phyloP scores from a whole-genome alignment of 2,329 filamentous ascomycete species.

The Ophiostoma ulmi region DNA sequence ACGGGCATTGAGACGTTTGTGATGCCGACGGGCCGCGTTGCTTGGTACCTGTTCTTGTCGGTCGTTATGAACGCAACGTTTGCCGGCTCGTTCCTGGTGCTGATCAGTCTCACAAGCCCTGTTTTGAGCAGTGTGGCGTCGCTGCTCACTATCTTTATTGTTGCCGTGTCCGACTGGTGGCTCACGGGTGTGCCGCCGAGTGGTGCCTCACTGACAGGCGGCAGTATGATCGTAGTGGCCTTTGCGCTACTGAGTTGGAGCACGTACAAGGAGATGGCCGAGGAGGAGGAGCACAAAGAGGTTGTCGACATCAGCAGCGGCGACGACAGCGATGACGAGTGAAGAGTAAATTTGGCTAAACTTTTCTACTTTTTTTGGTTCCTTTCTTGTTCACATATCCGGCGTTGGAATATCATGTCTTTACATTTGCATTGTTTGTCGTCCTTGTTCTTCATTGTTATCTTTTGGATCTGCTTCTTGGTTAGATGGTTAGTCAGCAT shows the following conservation, averaged over 20 bases:
- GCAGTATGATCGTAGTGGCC: slow-evolving; percentile 77
- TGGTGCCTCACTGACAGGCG: slow-evolving; percentile 71
- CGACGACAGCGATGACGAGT: slow-evolving; percentile 29
- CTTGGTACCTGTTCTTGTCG: slow-evolving; percentile 72
- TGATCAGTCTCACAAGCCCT: slow-evolving; percentile 88
- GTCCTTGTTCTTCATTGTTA: neutral
- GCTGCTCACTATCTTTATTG: slow-evolving; percentile 92
- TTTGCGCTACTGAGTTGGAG: slow-evolving; percentile 86
- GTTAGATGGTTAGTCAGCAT: neutral
- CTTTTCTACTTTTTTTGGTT: neutral
- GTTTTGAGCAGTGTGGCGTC: slow-evolving; percentile 90
- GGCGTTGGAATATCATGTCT: slow-evolving; percentile 5
- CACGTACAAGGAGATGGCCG: slow-evolving; percentile 87
- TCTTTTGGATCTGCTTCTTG: neutral
- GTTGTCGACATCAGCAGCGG: slow-evolving; percentile 28
- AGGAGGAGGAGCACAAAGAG: slow-evolving; percentile 64
- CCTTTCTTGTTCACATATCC: neutral
- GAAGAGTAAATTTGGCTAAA: slow-evolving; percentile 20
- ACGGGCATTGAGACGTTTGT: slow-evolving; percentile 77
- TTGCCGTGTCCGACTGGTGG: slow-evolving; percentile 85
- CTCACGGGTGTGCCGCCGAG: slow-evolving; percentile 73
- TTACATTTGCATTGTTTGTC: neutral
- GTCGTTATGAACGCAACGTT: slow-evolving; percentile 87
- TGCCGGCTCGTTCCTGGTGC: slow-evolving; percentile 83
- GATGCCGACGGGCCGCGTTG: slow-evolving; percentile 70